phyloP scores from a whole-genome alignment of 768 basidiomycete species.

The Mycena amicta region DNA sequence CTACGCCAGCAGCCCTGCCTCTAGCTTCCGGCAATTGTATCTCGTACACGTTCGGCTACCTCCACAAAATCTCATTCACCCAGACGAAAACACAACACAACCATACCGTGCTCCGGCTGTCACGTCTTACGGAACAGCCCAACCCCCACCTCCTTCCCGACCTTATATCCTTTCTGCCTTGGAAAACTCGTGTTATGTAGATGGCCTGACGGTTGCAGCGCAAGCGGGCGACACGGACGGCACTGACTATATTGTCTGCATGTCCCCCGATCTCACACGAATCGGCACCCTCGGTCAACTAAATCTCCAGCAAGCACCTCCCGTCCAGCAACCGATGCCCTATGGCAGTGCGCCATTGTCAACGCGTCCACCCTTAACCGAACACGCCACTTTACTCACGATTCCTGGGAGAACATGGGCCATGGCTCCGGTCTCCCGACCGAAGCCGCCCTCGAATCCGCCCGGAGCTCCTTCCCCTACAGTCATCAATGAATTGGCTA shows the following conservation, averaged over 20 bases:
- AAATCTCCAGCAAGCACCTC: slow-evolving; percentile 47
- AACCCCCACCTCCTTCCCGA: slow-evolving; percentile 48
- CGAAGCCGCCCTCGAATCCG: slow-evolving; percentile 28
- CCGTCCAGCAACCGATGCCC: slow-evolving; percentile 39
- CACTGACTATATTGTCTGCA: slow-evolving; percentile 74
- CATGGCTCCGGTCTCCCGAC: slow-evolving; percentile 59
- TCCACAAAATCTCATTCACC: slow-evolving; percentile 74
- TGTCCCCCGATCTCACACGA: slow-evolving; percentile 73
- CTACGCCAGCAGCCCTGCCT: slow-evolving; percentile 33
- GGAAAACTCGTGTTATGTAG: slow-evolving; percentile 64
- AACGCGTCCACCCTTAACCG: slow-evolving; percentile 65
- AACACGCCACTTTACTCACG: slow-evolving; percentile 75
- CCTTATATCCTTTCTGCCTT: slow-evolving; percentile 62
- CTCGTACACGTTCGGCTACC: slow-evolving; percentile 81
- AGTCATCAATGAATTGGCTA: slow-evolving; percentile 77
- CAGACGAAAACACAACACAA: slow-evolving; percentile 63
- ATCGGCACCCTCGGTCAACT: slow-evolving; percentile 72
- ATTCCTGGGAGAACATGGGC: slow-evolving; percentile 87
- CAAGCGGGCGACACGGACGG: slow-evolving; percentile 76
- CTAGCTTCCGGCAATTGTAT: slow-evolving; percentile 51
- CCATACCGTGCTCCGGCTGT: slow-evolving; percentile 50
- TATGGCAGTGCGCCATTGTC: slow-evolving; percentile 42
- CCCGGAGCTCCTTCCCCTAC: slow-evolving; percentile 52
- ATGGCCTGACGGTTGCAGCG: slow-evolving; percentile 70
- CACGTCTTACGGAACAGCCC: slow-evolving; percentile 49